Evolutionary conservation across 352 stramenopile genomes (phyloP), one percentile per base, ranked within the genome.

Genomic region (Blastocystis sp.): DNA sequence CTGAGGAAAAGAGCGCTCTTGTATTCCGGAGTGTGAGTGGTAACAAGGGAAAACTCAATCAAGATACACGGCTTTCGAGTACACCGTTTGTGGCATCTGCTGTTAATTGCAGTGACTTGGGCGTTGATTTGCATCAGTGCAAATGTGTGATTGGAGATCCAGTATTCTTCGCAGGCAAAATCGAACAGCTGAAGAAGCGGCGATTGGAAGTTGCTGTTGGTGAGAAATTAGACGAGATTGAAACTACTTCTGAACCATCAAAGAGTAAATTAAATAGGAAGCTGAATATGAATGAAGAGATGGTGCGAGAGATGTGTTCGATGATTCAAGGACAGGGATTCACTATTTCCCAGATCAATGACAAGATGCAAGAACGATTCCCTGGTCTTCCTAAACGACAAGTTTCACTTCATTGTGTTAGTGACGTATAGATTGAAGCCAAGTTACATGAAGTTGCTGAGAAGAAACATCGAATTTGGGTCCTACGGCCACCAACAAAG

Each of bases 11-110:
- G 56, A 84, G 73, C 22, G 73, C 73, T 30, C 53, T 84, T 7
- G 73, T 84, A 17, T 84, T 84, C 56, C 73, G 73, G n/a, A 84
- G 73, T 66, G 73, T 84, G 2, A 84, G 73, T 68, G 73, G 73
- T 53, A 84, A 84, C 33, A 84, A 84, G 51, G 73, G 73, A 33
- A 84, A 84, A 64, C 73, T 66, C 9, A 68, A 37, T 15, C 30
- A 44, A 44, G 64, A 76, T 27, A 76, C 42, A 4, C 35, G n/a
- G 24, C 13, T 66, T 19, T 44, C 73, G 1, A 84, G 68, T 42
- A 35, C 51, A 42, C 73, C 73, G 44, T 66, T 84, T 42, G 73
- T 84, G 1, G 19, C 68, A n/a, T 40, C 19, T 22, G 11, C 1
- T 1, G 7, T 6, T 5, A 56, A 84, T n/a, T 30, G 53, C 22